A percentile compares a stretch with the other conserved stretches of the same genome.
Conservation (phyloP, 257 asterid genomes). For the Scutellaria galericulata region DNA sequence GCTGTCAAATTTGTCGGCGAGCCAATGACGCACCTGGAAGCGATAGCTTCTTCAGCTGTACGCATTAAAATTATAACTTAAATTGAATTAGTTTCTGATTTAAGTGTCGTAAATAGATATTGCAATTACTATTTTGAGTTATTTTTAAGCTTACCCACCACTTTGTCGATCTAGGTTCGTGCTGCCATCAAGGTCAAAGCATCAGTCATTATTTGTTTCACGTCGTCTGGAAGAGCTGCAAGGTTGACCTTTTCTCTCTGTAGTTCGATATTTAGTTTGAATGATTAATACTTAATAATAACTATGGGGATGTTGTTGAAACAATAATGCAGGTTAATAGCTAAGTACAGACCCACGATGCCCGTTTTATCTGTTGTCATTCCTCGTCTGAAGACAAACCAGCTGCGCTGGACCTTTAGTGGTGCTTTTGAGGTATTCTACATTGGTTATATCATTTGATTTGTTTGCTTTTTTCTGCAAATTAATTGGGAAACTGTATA, state of each 20-base stretch:
- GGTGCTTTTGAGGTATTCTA: constrained; percentile 87
- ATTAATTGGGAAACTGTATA: background rate
- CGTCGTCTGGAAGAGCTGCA: constrained; percentile 97
- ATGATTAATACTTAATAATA: no score
- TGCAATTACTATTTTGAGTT: background rate
- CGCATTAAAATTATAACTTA: background rate
- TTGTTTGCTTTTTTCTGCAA: background rate
- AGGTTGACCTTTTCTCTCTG: constrained; percentile 47
- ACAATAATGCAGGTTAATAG: constrained; percentile 67
- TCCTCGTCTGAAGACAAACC: constrained; percentile 87
- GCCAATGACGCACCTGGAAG: constrained; percentile 89
- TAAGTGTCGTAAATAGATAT: background rate
- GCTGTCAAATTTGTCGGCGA: constrained; percentile 75
- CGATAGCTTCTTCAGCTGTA: constrained; percentile 94
- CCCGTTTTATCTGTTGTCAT: constrained; percentile 91
- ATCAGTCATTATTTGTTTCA: constrained; percentile 86
- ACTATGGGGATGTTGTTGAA: background rate
- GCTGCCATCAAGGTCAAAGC: constrained; percentile 97
- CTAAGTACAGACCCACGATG: constrained; percentile 95
- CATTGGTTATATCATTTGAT: no score
- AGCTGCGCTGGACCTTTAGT: constrained; percentile 79
- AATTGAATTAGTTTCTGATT: background rate
- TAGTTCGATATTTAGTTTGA: background rate
- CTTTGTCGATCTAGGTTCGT: constrained; percentile 61
- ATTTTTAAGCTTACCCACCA: background rate